Evolutionary conservation across 129 eudicot genomes (phyloP).

Genomic region (Tagetes patula): DNA sequence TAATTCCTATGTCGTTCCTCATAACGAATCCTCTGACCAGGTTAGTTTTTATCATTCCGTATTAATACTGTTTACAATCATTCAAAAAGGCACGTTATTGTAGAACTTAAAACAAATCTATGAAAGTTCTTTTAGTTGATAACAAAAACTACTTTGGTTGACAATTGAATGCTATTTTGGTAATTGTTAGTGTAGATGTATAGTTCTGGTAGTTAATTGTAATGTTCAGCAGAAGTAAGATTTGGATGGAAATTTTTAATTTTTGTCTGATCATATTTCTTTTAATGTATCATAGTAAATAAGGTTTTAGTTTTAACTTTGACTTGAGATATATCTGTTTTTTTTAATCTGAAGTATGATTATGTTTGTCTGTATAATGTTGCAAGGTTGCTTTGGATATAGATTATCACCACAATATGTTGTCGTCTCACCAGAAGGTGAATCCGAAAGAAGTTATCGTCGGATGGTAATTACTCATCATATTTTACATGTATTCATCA

Average conservation of each 20-base stretch:
- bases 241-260: background rate
- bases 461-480: conserved; percentile 69
- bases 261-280: background rate
- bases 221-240: background rate
- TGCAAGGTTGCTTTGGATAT: conserved; percentile 91
- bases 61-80: too few relatives aligned
- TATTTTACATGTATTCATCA: background rate
- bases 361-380: background rate
- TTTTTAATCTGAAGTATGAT: background rate
- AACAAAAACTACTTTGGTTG: too few relatives aligned
- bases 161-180: background rate
- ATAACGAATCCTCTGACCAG: conserved; percentile 81
- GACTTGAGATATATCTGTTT: background rate
- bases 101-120: too few relatives aligned
- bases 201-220: background rate
- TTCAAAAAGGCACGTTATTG: too few relatives aligned
- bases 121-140: too few relatives aligned
- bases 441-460: conserved; percentile 94
- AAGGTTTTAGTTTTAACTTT: background rate
- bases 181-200: background rate
- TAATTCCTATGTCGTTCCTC: conserved; percentile 93
- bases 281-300: background rate
- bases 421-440: conserved; percentile 87
- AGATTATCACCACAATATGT: conserved; percentile 92
- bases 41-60: conserved; percentile 29